Percentiles rank a stretch among this genome's conserved stretches.
phyloP scores from a whole-genome alignment of 2,329 filamentous ascomycete genomes.

The Elsinoe australis region DNA sequence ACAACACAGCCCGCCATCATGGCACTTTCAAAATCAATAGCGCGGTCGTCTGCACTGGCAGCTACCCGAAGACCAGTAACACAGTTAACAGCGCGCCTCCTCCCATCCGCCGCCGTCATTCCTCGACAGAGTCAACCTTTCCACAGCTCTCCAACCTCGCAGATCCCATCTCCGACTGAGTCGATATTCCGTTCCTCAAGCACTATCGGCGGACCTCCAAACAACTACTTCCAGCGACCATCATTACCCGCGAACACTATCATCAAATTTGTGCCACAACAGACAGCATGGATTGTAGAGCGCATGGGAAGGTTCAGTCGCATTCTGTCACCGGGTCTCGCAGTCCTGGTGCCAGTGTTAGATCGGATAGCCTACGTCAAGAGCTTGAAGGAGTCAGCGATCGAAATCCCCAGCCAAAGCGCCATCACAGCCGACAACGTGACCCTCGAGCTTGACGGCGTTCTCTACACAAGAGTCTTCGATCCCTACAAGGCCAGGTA shows the following conservation, averaged over 20 bases:
- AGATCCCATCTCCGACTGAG: conserved; percentile 26
- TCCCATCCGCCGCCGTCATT: conserved; percentile 29
- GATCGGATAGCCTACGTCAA: conserved; percentile 98
- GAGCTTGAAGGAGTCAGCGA: conserved; percentile 88
- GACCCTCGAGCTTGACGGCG: conserved; percentile 89
- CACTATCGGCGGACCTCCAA: conserved; percentile 25
- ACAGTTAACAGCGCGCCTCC: conserved; percentile 22
- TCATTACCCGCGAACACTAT: conserved; percentile 85
- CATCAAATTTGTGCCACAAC: conserved; percentile 95
- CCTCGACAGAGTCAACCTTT: conserved; percentile 27
- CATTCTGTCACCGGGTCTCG: conserved; percentile 85
- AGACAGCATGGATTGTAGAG: conserved; percentile 99
- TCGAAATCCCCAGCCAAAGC: conserved; percentile 95
- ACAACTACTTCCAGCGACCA: conserved; percentile 38
- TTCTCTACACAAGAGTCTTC: conserved; percentile 91
- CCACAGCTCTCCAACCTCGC: conserved; percentile 20
- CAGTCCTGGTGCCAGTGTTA: conserved; percentile 79
- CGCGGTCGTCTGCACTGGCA: not conserved
- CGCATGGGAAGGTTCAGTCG: conserved; percentile 97
- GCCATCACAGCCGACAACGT: conserved; percentile 99
- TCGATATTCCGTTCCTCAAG: conserved; percentile 30
- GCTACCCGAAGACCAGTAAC: too few relatives aligned
- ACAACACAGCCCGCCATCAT: conserved; percentile 4
- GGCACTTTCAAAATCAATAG: conserved; percentile 13
- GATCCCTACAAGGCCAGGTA: conserved; percentile 97